Base-by-base conservation (phyloP, 106 monocot species). In the Dendrobium officinale region DNA sequence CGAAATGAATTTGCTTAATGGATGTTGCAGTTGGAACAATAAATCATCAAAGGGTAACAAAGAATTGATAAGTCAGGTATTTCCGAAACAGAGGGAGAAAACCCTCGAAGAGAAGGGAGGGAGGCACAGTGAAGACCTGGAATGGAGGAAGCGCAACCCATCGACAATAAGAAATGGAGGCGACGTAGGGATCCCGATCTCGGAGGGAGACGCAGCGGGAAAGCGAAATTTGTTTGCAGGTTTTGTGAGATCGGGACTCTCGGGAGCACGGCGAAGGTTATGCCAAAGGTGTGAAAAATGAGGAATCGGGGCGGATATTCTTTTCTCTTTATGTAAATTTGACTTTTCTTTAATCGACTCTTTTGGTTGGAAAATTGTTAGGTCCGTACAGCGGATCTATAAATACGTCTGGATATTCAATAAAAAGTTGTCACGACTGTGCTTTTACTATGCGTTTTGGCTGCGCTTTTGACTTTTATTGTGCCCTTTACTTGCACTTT, bases 141-240 rank as follows among this genome's bases (percentile, higher is more conserved):
- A 74, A 44, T 43, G 43, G 74, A 74, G 74, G 74, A 42, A 42
- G 74, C 74, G 43, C 74, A 74, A 22, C 74, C 74, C 74, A 74
- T 74, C 41, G 43, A 18, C 43, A 42, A 20, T 43, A 74, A 1
- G 8, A 44, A 44, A 3, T 6, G 72, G 26, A 26, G 26, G 26
- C 7, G 37, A 70, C 29, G 70, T 16, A 31, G 37, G 4, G 70
- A 70, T 33, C 31, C 10, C 37, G 70, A 11, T 40, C 70, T 37
- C 70, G 70, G 16, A 22, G 8, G 0, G 19, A 61, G 6, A 61
- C 70, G 29, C 15, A 37, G 70, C 37, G 15, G 33, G 2, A 10
- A 70, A 70, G 2, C 15, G 15, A 22, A 37, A 70, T 70, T 70
- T 70, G 33, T 37, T 6, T 1, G 37, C 70, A 5, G 70, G 31